A percentile compares a stretch with the other conserved stretches of the same genome.
Evolutionary conservation across 495 filamentous ascomycete species (phyloP).

Genomic region (Rusavskia elegans): DNA sequence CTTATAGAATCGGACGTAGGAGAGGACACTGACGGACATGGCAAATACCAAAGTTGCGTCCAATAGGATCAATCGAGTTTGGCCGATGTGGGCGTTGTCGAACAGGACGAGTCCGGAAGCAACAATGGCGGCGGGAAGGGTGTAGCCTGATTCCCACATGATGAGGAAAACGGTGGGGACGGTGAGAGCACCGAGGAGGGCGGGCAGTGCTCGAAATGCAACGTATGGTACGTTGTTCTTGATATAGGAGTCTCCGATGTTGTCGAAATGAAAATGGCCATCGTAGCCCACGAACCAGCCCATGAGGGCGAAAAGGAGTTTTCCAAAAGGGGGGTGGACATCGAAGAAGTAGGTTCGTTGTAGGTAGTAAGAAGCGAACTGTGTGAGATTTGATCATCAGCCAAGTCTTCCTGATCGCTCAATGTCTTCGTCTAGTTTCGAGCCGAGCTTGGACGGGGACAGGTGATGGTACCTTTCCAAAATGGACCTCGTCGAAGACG

Average conservation of each 20-base stretch:
- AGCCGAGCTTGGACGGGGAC: no score
- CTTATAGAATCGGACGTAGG: slow-evolving; percentile 97
- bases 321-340: slow-evolving; percentile 92
- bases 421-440: not conserved
- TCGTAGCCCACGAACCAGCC: slow-evolving; percentile 94
- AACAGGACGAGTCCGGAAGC: slow-evolving; percentile 79
- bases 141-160: slow-evolving; percentile 99
- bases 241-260: slow-evolving; percentile 98
- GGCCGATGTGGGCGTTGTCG: slow-evolving; percentile 96
- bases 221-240: slow-evolving; percentile 94
- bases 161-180: slow-evolving; percentile 90
- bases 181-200: slow-evolving; percentile 77
- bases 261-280: slow-evolving; percentile 95
- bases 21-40: slow-evolving; percentile 86
- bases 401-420: not conserved
- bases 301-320: slow-evolving; percentile 59
- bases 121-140: slow-evolving; percentile 76
- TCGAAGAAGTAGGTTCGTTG: slow-evolving; percentile 99
- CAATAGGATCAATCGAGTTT: slow-evolving; percentile 87
- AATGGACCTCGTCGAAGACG: slow-evolving; percentile 98
- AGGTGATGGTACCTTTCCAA: slow-evolving; percentile 65
- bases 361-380: slow-evolving; percentile 96
- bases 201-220: slow-evolving; percentile 85
- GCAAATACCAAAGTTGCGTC: slow-evolving; percentile 88
- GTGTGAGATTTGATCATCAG: not conserved